Base-by-base conservation (phyloP, 1,284 basidiomycete genomes). In the Coniferiporia weirii region DNA sequence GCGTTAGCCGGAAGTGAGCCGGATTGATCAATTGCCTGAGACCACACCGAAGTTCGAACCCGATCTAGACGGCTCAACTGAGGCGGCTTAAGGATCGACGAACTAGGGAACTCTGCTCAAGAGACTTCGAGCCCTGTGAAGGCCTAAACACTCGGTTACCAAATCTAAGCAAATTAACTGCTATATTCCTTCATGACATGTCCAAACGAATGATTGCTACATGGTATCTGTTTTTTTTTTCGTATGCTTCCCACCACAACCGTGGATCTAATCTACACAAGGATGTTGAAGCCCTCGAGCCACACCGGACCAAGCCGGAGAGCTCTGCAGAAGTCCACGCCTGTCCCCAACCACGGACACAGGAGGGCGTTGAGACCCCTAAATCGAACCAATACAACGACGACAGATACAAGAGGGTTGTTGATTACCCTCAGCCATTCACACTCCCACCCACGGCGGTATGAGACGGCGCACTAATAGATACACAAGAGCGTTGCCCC, bases 311-410 rank as follows among this genome's bases (percentile, higher is more conserved):
- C 36, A 10, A n/a, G 19, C 45, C 52, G 22, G 19, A 36, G 43
- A 27, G 34, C 36, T 47, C 51, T 36, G 54, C 38, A 56, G 43
- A 60, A 51, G 19, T 56, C 49, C 54, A 52, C 43, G 48, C 52
- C 43, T 56, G 20, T 9, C 22, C 53, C 58, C 52, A 27, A n/a
- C 35, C 54, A 52, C 54, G 53, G 22, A 46, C 35, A 49, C 44
- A 61, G 46, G 43, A 56, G 61, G 57, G 57, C 57, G 61, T 62
- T 62, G 61, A 62, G 49, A 62, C 61, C 61, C 61, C 49, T 15
- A 36, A 40, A 34, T 45, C 45, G 35, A 20, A 50, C 20, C 34
- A 27, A 53, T 47, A 54, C 38, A 59, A 47, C 20, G 49, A 38
- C 17, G 20, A 48, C 51, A 54, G 7, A 27, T 20, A 36, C 35